These are phyloP conservation scores for Coemansia pectinata DNA, from an alignment of 192 early-diverging fungal genomes.

Conservation along the genomic window DNA sequence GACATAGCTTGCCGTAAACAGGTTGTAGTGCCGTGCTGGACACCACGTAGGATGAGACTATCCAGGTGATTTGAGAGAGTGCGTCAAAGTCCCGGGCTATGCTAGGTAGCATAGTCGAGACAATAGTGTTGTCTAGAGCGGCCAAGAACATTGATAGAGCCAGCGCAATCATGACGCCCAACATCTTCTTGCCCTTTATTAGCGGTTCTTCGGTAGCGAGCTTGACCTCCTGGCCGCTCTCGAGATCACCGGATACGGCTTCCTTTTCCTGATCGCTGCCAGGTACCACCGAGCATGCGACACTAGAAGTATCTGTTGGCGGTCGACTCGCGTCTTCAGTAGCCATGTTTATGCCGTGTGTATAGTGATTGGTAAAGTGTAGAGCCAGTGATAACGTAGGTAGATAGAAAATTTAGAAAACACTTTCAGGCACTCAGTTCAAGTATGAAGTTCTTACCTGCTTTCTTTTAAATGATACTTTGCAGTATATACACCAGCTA, in stretches of 20 bases:
- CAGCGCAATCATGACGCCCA: constrained; percentile 41
- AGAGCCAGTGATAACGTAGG: too few species aligned
- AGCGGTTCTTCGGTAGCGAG: constrained; percentile 5
- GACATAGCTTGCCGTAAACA: constrained; percentile 74
- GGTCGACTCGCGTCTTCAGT: not conserved
- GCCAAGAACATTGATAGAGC: constrained; percentile 62
- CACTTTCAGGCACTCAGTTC: not conserved
- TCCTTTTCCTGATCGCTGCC: not conserved
- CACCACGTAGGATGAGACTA: constrained; percentile 68
- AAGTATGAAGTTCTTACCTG: not conserved
- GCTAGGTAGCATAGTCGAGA: constrained; percentile 60
- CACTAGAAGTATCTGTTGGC: not conserved
- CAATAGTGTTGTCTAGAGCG: constrained; percentile 66
- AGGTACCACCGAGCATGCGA: not conserved
- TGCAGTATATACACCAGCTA: not conserved
- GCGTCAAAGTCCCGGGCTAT: constrained; percentile 64
- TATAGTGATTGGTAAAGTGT: not conserved
- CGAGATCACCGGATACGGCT: constrained; percentile 9
- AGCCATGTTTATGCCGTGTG: not conserved
- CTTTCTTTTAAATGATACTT: not conserved
- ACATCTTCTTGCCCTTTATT: constrained; percentile 34
- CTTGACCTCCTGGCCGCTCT: not conserved
- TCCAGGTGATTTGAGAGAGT: constrained; percentile 68
- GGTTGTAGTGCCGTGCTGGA: constrained; percentile 76
- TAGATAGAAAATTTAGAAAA: not conserved